A percentile compares a stretch with the other conserved stretches of the same genome.
Evolutionary conservation across 257 asterid species (phyloP).

Genomic region (Ajuga chamaepitys): DNA sequence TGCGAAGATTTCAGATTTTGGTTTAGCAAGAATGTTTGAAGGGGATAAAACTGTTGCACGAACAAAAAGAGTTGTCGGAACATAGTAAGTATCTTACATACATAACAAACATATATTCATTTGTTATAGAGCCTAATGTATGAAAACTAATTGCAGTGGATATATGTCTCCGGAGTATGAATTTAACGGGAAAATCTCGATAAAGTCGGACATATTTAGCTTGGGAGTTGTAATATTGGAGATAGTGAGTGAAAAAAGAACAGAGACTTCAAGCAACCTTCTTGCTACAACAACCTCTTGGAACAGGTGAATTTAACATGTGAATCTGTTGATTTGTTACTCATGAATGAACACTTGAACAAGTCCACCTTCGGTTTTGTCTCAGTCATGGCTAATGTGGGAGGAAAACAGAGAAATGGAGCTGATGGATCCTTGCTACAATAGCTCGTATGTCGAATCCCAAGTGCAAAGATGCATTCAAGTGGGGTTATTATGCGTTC

Average conservation of each 20-base stretch:
- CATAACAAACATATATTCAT: neutral
- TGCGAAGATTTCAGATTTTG: constrained; percentile 14
- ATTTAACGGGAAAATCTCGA: too few species aligned
- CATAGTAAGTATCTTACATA: neutral
- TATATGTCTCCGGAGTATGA: too few species aligned
- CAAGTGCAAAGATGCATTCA: constrained; percentile 13
- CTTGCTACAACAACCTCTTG: neutral
- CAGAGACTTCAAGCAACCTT: neutral
- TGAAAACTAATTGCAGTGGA: neutral
- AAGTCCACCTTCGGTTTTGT: neutral
- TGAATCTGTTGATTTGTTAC: too few species aligned
- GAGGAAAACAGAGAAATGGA: constrained; percentile 3
- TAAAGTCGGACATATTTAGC: too few species aligned
- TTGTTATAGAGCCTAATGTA: neutral
- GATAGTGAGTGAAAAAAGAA: constrained; percentile 18
- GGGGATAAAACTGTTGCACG: constrained; percentile 3
- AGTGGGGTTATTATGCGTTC: constrained; percentile 16
- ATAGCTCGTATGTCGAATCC: neutral
- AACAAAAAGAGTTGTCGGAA: constrained; percentile 15
- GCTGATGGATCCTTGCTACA: constrained; percentile 10
- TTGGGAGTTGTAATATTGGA: constrained; percentile 17
- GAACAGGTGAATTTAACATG: constrained; percentile 6
- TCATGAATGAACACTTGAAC: neutral
- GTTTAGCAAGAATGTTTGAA: constrained; percentile 15
- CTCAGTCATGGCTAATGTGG: constrained; percentile 15